Conservation (phyloP, 306 rosid species). For the Medicago arabica region DNA sequence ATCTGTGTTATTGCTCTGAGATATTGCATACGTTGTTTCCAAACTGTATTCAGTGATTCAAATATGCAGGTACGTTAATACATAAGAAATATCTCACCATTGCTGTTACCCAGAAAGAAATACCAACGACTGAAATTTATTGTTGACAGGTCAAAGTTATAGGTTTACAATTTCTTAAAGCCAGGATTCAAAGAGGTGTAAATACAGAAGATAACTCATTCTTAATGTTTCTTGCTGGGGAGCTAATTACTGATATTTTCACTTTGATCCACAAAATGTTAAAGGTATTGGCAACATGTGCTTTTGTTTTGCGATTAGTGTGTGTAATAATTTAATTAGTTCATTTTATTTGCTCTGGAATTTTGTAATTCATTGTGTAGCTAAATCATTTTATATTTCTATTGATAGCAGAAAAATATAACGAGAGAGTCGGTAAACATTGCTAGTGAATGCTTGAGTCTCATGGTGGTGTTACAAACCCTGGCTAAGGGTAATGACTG, state of each 20-base stretch:
- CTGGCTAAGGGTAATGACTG: constrained; percentile 60
- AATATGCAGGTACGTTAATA: constrained; percentile 67
- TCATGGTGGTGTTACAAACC: constrained; percentile 81
- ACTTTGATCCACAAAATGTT: constrained; percentile 59
- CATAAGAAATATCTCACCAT: constrained; percentile 34
- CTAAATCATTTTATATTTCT: constrained; percentile 41
- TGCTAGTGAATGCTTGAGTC: constrained; percentile 77
- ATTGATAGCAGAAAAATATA: constrained; percentile 66
- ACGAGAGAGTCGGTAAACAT: constrained; percentile 73
- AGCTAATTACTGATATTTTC: constrained; percentile 66
- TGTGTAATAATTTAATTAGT: constrained; percentile 21
- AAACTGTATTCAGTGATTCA: constrained; percentile 66
- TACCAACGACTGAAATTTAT: constrained; percentile 45
- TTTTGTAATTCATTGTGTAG: constrained; percentile 31
- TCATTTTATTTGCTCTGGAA: constrained; percentile 2
- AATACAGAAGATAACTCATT: constrained; percentile 62
- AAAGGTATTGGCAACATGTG: constrained; percentile 58
- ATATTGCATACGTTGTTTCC: constrained; percentile 67
- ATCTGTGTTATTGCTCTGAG: constrained; percentile 50
- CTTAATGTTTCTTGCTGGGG: constrained; percentile 76
- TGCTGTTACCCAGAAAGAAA: constrained; percentile 38
- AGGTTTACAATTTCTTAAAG: constrained; percentile 83
- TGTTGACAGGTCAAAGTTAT: constrained; percentile 72
- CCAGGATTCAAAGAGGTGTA: constrained; percentile 62
- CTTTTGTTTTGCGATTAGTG: constrained; percentile 25